A percentile compares a stretch with the other conserved stretches of the same genome.
Conservation (phyloP, 306 rosid genomes). For the Hylodesmum podocarpum region DNA sequence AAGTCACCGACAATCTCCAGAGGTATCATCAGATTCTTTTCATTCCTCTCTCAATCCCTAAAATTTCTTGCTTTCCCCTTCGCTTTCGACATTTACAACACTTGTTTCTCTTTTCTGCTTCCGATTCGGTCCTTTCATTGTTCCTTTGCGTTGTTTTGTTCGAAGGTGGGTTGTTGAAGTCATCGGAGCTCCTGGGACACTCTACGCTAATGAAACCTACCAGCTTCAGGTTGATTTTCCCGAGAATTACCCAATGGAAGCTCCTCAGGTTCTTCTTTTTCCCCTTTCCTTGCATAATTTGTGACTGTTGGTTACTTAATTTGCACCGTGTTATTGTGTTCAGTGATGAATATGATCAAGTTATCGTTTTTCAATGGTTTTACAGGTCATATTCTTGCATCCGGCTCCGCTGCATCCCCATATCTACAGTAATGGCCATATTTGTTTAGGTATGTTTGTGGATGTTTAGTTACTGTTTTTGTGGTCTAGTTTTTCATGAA, state of each 20-base stretch:
- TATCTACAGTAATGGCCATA: constrained; percentile 98
- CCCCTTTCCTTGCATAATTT: background rate
- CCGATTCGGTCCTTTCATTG: background rate
- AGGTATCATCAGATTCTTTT: constrained; percentile 49
- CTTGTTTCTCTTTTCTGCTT: no score
- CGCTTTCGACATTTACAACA: background rate
- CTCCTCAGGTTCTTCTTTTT: constrained; percentile 74
- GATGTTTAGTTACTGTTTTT: background rate
- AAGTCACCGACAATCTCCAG: constrained; percentile 94
- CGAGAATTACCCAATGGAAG: constrained; percentile 99
- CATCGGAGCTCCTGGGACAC: constrained; percentile 96
- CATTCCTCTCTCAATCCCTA: background rate
- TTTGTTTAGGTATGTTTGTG: constrained; percentile 79
- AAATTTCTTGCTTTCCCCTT: background rate
- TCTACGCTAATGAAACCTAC: constrained; percentile 81
- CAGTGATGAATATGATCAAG: background rate
- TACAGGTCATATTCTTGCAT: constrained; percentile 89
- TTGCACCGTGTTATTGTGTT: background rate
- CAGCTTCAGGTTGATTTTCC: constrained; percentile 99
- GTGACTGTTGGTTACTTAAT: no score
- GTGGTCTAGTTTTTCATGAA: background rate
- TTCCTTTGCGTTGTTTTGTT: background rate
- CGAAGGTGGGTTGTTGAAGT: constrained; percentile 99
- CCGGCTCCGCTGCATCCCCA: constrained; percentile 99
- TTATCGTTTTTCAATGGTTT: constrained; percentile 30